Evolutionary conservation across 2,329 filamentous ascomycete genomes (phyloP).

Genomic region (Fusarium sp.): DNA sequence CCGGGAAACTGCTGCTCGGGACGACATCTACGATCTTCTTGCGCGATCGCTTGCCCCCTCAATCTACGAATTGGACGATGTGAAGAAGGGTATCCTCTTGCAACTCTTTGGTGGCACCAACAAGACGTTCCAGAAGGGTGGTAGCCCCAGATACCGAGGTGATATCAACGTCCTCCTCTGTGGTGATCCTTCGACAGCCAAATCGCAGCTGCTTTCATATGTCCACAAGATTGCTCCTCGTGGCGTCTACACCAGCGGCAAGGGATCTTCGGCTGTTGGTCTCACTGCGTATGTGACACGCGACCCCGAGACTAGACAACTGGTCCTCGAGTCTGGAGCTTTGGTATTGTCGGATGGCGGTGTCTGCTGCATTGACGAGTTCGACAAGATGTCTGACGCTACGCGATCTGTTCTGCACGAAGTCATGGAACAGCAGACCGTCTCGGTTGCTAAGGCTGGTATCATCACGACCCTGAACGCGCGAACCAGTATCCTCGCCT

Average conservation of each 20-base stretch:
- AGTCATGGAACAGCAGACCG: slow-evolving; percentile 91
- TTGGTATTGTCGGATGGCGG: slow-evolving; percentile 85
- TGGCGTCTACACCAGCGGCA: slow-evolving; percentile 85
- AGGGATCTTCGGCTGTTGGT: slow-evolving; percentile 86
- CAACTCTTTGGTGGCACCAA: slow-evolving; percentile 98
- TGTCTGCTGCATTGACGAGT: slow-evolving; percentile 89
- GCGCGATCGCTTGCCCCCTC: slow-evolving; percentile 93
- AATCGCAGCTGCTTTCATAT: slow-evolving; percentile 94
- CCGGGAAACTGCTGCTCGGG: slow-evolving; percentile 81
- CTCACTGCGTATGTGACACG: slow-evolving; percentile 86
- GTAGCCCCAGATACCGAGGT: slow-evolving; percentile 94
- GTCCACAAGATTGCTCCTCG: slow-evolving; percentile 98
- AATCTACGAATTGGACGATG: slow-evolving; percentile 97
- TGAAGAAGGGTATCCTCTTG: slow-evolving; percentile 97
- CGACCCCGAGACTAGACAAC: slow-evolving; percentile 84
- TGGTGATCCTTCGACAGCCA: slow-evolving; percentile 95
- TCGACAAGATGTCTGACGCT: slow-evolving; percentile 87
- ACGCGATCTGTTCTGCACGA: slow-evolving; percentile 88
- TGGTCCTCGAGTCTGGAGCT: slow-evolving; percentile 85
- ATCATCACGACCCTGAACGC: slow-evolving; percentile 98
- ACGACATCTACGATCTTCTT: slow-evolving; percentile 94
- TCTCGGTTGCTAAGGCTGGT: slow-evolving; percentile 89
- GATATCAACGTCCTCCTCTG: slow-evolving; percentile 98
- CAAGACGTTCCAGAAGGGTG: slow-evolving; percentile 97
- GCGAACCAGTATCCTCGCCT: slow-evolving; percentile 94